Evolutionary conservation across 2,329 filamentous ascomycete genomes (phyloP), one percentile per base, ranked within the genome.

Genomic region (Alternaria incomplexa): DNA sequence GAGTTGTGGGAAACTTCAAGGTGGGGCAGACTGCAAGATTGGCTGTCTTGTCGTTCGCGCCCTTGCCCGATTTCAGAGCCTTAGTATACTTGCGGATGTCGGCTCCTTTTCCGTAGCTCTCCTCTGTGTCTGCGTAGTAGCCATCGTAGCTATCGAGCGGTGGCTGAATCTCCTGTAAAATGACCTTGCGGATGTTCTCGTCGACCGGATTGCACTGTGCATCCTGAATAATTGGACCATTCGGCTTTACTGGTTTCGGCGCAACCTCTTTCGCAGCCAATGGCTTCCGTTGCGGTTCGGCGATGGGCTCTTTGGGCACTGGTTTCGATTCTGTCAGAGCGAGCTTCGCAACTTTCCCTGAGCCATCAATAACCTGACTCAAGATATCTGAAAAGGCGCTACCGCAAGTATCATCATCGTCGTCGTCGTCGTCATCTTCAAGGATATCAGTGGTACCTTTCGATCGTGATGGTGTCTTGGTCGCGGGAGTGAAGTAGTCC

Each of bases 181-280:
- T 97, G 61, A 89, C 88, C 15, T 89, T 84, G 8, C 93, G 90
- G 36, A 97, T 84, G 2, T 81, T 81, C n/a, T 90, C 89, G 70
- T 96, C 93, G 43, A 96, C 90, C 0, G 96, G 96, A 74, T 98
- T 98, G 81, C 94, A 97, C 76, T 94, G 92, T 0, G 81, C 69
- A 46, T 98, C 95, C 64, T 89, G 88, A 76, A 98, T 91, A 48
- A 97, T 90, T 0, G 91, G 91, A 0, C 90, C 90, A 72, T 89
- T 90, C 3, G 81, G 81, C 13, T 82, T 81, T 13, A 58, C 20
- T 8, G 70, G 64, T 52, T 73, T 73, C 43, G 83, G 76, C 40
- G 83, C 79, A 56, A 83, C 84, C 22, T 68, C 63, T 45, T 73
- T 77, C n/a, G 67, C 72, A n/a, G 58, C 62, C 47, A 68, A 56